Base-by-base conservation (phyloP, 2,329 filamentous ascomycete species). In the Paramyrothecium sp. region DNA sequence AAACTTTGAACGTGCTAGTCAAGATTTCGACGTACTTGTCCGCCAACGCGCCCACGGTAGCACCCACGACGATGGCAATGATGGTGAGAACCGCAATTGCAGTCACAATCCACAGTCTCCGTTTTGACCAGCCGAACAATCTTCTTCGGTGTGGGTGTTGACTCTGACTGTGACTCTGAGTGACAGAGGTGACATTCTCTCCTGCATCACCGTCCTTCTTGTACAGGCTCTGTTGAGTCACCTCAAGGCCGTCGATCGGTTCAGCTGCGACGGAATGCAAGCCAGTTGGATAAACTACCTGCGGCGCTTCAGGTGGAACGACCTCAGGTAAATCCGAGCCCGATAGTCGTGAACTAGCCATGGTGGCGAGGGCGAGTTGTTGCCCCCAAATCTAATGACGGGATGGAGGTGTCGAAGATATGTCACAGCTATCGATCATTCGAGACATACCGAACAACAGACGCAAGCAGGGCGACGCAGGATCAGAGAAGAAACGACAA, bases 21-120 rank as follows among this genome's bases (percentile, higher is more conserved):
- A 30, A 30, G 26, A 30, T 38, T 13, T 50, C 23, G 11, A 26
- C 23, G 46, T 21, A 50, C 21, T 19, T 41, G 17, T 20, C n/a
- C 30, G 22, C 12, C 17, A 53, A 44, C 13, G 38, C 7, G 4
- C 47, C 47, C 10, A 51, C 47, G 4, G 21, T 26, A 16, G 34
- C 30, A 20, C 54, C 54, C 4, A 55, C 47, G 23, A 19, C 54
- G 7, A 55, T 23, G 12, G 23, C 54, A 22, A 51, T 30, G 7
- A 55, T 20, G 16, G 26, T 19, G 23, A 55, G 44, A 19, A 41
- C 19, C 13, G 20, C 47, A 8, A 55, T 38, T 8, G 11, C 54
- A n/a, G 3, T 47, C 21, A 49, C 48, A 26, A 51, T 51, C 54
- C 47, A 51, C 10, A 47, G 50, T 47, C 21, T 55, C 47, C 33